A percentile compares a stretch with the other conserved stretches of the same genome.
Conservation (phyloP, 768 basidiomycete genomes). For the Agaricus sinodeliciosus region DNA sequence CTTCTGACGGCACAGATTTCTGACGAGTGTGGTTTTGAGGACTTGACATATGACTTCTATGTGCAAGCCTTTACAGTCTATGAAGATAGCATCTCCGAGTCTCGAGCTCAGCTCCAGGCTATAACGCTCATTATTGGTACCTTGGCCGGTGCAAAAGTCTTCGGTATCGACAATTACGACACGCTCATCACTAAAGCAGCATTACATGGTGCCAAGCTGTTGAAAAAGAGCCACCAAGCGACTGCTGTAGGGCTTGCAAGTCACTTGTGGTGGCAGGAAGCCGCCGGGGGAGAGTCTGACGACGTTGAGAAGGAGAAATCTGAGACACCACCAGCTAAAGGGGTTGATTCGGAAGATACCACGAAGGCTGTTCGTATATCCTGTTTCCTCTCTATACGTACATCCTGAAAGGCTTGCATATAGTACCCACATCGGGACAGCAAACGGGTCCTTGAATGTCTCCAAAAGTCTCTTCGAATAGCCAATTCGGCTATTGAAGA, state of each 20-base stretch:
- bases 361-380: constrained; percentile 48
- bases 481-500: constrained; percentile 97
- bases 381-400: background rate
- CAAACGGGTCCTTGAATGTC: constrained; percentile 94
- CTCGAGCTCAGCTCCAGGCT: constrained; percentile 92
- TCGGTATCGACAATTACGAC: constrained; percentile 92
- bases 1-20: constrained; percentile 93
- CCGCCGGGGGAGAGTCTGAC: constrained; percentile 33
- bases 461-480: constrained; percentile 94
- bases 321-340: constrained; percentile 32
- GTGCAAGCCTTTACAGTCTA: constrained; percentile 98
- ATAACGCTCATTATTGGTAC: constrained; percentile 94
- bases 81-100: constrained; percentile 95
- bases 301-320: constrained; percentile 22
- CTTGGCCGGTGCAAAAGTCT: constrained; percentile 84
- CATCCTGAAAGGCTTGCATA: constrained; percentile 3
- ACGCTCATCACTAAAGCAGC: constrained; percentile 99
- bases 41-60: constrained; percentile 95
- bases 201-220: constrained; percentile 86
- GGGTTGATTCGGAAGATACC: constrained; percentile 34
- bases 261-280: constrained; percentile 98
- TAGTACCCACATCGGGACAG: constrained; percentile 89
- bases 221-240: constrained; percentile 98
- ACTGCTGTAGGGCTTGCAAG: constrained; percentile 92
- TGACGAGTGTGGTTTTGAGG: constrained; percentile 92